Evolutionary conservation across 2,329 filamentous ascomycete genomes (phyloP).

Genomic region (Exophiala xenobiotica): DNA sequence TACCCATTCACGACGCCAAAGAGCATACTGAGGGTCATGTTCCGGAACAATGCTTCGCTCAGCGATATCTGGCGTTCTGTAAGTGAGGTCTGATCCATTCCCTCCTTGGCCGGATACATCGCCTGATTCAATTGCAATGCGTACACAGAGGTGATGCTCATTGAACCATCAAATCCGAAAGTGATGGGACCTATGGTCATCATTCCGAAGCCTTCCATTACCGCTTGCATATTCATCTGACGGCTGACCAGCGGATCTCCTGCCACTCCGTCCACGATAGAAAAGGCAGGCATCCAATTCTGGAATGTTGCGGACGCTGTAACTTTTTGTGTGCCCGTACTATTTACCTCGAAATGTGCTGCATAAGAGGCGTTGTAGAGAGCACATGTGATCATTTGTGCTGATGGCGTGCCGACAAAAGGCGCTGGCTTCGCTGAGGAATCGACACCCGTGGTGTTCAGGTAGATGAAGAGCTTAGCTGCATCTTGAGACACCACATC

Average conservation of each 20-base stretch:
- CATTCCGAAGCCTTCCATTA: slow-evolving; percentile 19
- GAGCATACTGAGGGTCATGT: slow-evolving; percentile 20
- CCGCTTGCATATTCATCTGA: slow-evolving; percentile 22
- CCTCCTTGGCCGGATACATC: slow-evolving; percentile 8
- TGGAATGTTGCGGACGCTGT: slow-evolving; percentile 5
- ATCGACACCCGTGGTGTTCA: slow-evolving; percentile 17
- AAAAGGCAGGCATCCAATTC: slow-evolving; percentile 16
- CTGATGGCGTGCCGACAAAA: background rate
- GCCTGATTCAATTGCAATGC: slow-evolving; percentile 9
- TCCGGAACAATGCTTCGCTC: slow-evolving; percentile 19
- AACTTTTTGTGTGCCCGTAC: slow-evolving; percentile 11
- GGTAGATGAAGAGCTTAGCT: slow-evolving; percentile 12
- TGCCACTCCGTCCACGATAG: slow-evolving; percentile 4
- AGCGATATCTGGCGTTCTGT: slow-evolving; percentile 3
- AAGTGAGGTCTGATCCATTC: slow-evolving; percentile 6
- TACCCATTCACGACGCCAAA: slow-evolving; percentile 14
- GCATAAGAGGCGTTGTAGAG: slow-evolving; percentile 17
- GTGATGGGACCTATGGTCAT: slow-evolving; percentile 14
- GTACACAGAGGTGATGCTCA: slow-evolving; percentile 13
- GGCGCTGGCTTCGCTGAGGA: background rate
- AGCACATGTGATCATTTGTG: slow-evolving; percentile 16
- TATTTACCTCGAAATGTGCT: slow-evolving; percentile 13
- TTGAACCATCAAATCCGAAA: background rate
- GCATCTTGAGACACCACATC: slow-evolving; percentile 12
- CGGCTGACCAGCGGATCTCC: slow-evolving; percentile 1